These are phyloP conservation scores for Fusarium xyrophilum DNA, from an alignment of 2,329 filamentous ascomycete species.

Conservation along the genomic window DNA sequence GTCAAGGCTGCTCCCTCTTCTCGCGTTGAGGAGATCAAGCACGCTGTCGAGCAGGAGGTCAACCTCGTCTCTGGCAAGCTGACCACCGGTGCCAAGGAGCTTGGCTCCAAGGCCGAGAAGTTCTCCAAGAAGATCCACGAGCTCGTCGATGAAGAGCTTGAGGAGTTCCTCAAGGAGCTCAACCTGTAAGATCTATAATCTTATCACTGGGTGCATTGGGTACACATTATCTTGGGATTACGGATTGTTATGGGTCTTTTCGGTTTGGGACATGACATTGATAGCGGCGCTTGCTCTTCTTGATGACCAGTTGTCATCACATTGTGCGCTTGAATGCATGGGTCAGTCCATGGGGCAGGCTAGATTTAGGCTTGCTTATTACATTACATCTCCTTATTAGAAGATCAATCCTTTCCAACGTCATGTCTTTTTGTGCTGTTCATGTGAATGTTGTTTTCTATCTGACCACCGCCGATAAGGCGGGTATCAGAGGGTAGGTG, in stretches of 20 bases:
- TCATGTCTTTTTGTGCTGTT: background rate
- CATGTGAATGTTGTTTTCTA: background rate
- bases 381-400: constrained; percentile 34
- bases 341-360: constrained; percentile 12
- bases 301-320: constrained; percentile 28
- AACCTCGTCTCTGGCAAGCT: constrained; percentile 64
- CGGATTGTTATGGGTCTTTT: constrained; percentile 35
- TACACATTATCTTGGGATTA: constrained; percentile 39
- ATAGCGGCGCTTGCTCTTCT: constrained; percentile 26
- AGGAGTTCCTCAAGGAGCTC: constrained; percentile 65
- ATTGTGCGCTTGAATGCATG: constrained; percentile 26
- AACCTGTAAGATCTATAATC: constrained; percentile 44
- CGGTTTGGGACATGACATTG: constrained; percentile 41
- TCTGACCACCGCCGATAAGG: no score
- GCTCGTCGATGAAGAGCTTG: constrained; percentile 66
- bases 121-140: constrained; percentile 69
- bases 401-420: background rate
- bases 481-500: background rate
- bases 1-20: constrained; percentile 51
- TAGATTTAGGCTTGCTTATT: constrained; percentile 19
- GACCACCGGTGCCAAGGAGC: constrained; percentile 59
- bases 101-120: constrained; percentile 65
- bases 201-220: constrained; percentile 37
- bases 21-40: constrained; percentile 66
- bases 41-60: constrained; percentile 67